Conservation (phyloP, 768 basidiomycete species). For the Collybia sordida region DNA sequence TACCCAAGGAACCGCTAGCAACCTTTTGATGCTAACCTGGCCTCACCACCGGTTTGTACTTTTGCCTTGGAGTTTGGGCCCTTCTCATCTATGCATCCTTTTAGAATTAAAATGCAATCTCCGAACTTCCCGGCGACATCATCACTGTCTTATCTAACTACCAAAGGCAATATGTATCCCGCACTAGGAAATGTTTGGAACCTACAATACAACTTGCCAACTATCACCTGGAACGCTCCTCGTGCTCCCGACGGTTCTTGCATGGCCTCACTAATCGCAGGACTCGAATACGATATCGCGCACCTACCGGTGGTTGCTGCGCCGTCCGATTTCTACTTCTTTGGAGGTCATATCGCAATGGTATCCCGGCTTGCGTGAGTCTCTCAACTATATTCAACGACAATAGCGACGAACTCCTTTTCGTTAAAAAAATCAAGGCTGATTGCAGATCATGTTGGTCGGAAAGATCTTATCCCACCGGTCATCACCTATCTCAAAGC, state of each 20-base stretch:
- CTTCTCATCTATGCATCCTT: not conserved
- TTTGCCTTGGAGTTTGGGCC: not conserved
- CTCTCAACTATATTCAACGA: not conserved
- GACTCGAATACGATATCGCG: slow-evolving; percentile 45
- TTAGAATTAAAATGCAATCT: slow-evolving; percentile 18
- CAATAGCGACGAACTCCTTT: too few species aligned
- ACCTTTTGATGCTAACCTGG: slow-evolving; percentile 33
- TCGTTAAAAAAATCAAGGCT: slow-evolving; percentile 13
- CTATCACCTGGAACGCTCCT: slow-evolving; percentile 31
- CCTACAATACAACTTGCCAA: slow-evolving; percentile 26
- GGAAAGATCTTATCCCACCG: slow-evolving; percentile 26
- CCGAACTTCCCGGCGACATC: slow-evolving; percentile 23
- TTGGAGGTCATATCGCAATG: slow-evolving; percentile 26
- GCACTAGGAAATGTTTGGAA: slow-evolving; percentile 30
- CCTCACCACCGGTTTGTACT: slow-evolving; percentile 30
- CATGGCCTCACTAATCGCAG: slow-evolving; percentile 23
- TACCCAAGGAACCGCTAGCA: slow-evolving; percentile 23
- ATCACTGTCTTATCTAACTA: slow-evolving; percentile 28
- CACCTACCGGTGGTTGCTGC: slow-evolving; percentile 46
- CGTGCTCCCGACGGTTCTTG: slow-evolving; percentile 30
- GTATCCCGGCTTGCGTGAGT: slow-evolving; percentile 29
- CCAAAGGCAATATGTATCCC: slow-evolving; percentile 34
- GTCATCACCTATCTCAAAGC: slow-evolving; percentile 23
- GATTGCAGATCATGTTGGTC: slow-evolving; percentile 31
- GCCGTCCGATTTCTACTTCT: slow-evolving; percentile 35